These are phyloP conservation scores for Lippia alba DNA, from an alignment of 305 asterid species.

Conservation along the genomic window DNA sequence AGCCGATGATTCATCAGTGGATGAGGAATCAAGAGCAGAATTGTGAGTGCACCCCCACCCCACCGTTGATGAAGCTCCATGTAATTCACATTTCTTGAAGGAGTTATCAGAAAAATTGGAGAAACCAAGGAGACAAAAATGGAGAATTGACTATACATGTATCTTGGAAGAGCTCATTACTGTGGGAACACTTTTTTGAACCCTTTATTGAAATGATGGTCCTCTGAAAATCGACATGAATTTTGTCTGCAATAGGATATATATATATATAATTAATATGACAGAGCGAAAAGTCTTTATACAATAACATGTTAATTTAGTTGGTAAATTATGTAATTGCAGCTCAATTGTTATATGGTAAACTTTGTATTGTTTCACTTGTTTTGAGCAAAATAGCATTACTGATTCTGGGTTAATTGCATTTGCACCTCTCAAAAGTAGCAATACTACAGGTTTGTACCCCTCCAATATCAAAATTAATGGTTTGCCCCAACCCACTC, in stretches of 20 bases:
- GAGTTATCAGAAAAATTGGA: not conserved
- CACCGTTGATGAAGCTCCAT: not conserved
- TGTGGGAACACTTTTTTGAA: not conserved
- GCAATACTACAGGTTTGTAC: too few relatives aligned
- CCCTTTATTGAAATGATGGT: slow-evolving; percentile 1
- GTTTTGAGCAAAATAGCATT: too few relatives aligned
- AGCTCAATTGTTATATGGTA: not conserved
- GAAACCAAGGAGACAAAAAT: not conserved
- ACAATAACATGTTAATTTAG: not conserved
- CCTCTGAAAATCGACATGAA: slow-evolving; percentile 30
- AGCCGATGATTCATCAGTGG: slow-evolving; percentile 43
- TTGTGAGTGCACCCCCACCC: slow-evolving; percentile 44
- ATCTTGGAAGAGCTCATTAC: slow-evolving; percentile 24
- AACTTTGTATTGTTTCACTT: not conserved
- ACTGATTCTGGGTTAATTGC: too few relatives aligned
- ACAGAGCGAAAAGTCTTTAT: not conserved
- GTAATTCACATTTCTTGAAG: not conserved
- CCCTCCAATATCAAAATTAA: too few relatives aligned
- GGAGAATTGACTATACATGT: not conserved
- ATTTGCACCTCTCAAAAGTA: too few relatives aligned
- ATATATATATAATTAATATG: not conserved
- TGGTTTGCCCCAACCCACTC: too few relatives aligned
- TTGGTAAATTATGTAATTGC: not conserved
- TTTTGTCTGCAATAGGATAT: slow-evolving; percentile 31
- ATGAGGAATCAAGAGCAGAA: slow-evolving; percentile 78